Evolutionary conservation across 768 basidiomycete species (phyloP).

Genomic region (Podaxis mareebaensis): DNA sequence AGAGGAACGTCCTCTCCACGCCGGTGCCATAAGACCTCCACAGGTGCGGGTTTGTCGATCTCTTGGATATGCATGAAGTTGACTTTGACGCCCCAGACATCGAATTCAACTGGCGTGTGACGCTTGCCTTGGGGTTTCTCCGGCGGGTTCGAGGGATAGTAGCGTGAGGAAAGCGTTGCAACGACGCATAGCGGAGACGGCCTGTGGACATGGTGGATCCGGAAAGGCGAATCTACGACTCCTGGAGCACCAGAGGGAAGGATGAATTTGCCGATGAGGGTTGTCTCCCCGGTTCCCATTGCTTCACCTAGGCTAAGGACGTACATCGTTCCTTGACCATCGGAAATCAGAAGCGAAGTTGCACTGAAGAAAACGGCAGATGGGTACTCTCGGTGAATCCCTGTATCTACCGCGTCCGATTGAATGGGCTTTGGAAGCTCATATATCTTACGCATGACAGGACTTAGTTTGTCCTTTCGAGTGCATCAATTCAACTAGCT

Average conservation of each 20-base stretch:
- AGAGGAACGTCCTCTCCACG: slow-evolving; percentile 72
- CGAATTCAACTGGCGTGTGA: slow-evolving; percentile 47
- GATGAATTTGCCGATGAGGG: slow-evolving; percentile 53
- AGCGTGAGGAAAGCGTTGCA: slow-evolving; percentile 61
- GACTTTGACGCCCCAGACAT: slow-evolving; percentile 64
- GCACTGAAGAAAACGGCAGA: slow-evolving; percentile 60
- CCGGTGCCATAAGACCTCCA: slow-evolving; percentile 69
- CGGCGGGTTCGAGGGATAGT: slow-evolving; percentile 31
- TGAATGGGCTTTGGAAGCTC: slow-evolving; percentile 59
- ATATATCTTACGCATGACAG: slow-evolving; percentile 56
- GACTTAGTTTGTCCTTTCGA: slow-evolving; percentile 45
- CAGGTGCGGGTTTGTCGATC: slow-evolving; percentile 29
- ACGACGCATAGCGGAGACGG: slow-evolving; percentile 40
- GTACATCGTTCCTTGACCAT: slow-evolving; percentile 72
- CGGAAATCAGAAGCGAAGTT: slow-evolving; percentile 55
- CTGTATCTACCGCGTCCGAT: slow-evolving; percentile 28
- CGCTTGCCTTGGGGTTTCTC: slow-evolving; percentile 24
- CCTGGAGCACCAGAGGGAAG: slow-evolving; percentile 32
- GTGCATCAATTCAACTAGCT: slow-evolving; percentile 10
- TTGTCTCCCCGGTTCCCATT: background rate
- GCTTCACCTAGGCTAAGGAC: slow-evolving; percentile 33
- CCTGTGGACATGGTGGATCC: slow-evolving; percentile 43
- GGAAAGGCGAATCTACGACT: slow-evolving; percentile 44
- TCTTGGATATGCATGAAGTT: slow-evolving; percentile 38
- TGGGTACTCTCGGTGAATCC: slow-evolving; percentile 71